Base-by-base conservation (phyloP, 2,329 filamentous ascomycete species). In the Bisporella sp. region DNA sequence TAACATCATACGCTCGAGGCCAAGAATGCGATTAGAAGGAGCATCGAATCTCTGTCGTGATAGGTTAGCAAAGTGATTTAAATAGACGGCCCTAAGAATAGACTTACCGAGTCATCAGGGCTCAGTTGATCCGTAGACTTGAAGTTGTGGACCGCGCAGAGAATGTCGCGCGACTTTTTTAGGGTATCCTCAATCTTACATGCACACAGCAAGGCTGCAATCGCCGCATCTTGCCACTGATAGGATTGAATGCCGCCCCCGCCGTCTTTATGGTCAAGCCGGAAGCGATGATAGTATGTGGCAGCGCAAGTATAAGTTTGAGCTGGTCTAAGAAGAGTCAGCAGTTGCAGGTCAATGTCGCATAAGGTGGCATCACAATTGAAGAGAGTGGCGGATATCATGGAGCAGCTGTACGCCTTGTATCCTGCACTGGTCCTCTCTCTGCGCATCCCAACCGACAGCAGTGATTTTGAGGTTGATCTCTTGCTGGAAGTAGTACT, bases 101-200 rank as follows among this genome's bases (percentile, higher is more conserved):
- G 42, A 63, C 76, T 53, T 70, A 91, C 87, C 66, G 85, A 84
- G 68, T 96, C 90, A 67, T 97, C 92, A 4, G 87, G 80, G 13
- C 85, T 85, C 37, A 84, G 66, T 67, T 86, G 69, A 69, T 89
- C 77, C 68, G 87, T 66, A 70, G 84, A 58, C 47, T 90, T 93
- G 37, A 95, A 72, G 64, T 96, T 96, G 69, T 92, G 89, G 29
- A 89, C 85, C 1, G 91, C 90, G 52, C 89, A 95, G 12, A 97
- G 75, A 54, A 99, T 95, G 56, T 99, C 93, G 51, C 81, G 83
- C 4, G 89, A 95, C 73, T 97, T 97, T 71, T 99, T 99, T 58
- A 96, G 79, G 0, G 93, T 99, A 68, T 99, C 93, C 69, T 99
- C 93, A 43, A 95, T 90, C 72, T 99, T 99, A 75, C 92, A 97